Conservation (phyloP, 495 filamentous ascomycete genomes). For the Bacidia rubella region DNA sequence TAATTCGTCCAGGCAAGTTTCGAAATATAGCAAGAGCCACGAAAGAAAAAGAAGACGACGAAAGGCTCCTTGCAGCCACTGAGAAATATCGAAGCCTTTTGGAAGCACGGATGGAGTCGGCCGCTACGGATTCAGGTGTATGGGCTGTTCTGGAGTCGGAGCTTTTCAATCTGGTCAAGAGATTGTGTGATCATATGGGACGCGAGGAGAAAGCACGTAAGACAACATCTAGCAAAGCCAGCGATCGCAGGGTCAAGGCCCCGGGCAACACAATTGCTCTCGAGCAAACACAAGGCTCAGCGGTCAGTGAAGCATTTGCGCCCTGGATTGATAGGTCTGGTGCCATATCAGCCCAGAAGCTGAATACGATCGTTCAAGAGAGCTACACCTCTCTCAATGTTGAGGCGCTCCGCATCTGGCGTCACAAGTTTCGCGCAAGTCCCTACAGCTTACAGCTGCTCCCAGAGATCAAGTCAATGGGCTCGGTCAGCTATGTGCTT, state of each 20-base stretch:
- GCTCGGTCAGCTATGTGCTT: constrained; percentile 55
- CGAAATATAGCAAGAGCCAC: too few species aligned
- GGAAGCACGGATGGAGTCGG: constrained; percentile 32
- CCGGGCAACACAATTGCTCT: background rate
- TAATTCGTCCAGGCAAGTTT: too few species aligned
- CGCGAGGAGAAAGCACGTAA: constrained; percentile 11
- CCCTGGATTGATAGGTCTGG: background rate
- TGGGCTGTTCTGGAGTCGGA: constrained; percentile 59
- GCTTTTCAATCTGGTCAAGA: constrained; percentile 49
- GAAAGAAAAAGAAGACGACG: too few species aligned
- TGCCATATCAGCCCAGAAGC: constrained; percentile 5
- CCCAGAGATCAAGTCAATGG: constrained; percentile 56
- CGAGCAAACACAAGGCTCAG: background rate
- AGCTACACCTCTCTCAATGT: constrained; percentile 57
- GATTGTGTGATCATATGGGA: constrained; percentile 23
- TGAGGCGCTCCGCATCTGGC: constrained; percentile 48
- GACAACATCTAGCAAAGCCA: constrained; percentile 7
- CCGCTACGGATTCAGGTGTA: constrained; percentile 49
- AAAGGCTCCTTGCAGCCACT: background rate
- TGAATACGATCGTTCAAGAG: constrained; percentile 43
- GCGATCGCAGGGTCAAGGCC: background rate
- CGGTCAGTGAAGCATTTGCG: background rate
- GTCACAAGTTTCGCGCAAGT: constrained; percentile 46
- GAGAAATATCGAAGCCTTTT: constrained; percentile 17
- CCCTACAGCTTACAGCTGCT: constrained; percentile 48